phyloP scores from a whole-genome alignment of 139 green algal genomes.

The Chlorella sorokiniana region DNA sequence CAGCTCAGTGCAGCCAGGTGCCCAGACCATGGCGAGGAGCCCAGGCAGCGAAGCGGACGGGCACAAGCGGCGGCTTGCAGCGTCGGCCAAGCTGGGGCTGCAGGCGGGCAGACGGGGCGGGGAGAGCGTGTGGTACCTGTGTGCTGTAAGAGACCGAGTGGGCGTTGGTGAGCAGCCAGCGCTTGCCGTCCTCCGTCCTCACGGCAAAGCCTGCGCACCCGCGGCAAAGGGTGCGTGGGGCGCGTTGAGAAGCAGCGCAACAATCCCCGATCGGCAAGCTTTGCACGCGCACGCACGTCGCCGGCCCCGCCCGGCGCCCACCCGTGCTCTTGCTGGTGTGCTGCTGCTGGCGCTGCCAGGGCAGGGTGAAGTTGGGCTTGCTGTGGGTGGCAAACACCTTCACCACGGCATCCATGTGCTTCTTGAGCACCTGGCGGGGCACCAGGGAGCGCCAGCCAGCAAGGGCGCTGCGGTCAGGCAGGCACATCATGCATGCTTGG shows the following conservation, averaged over 20 bases:
- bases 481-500: neutral
- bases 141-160: slow-evolving; percentile 83
- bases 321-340: slow-evolving; percentile 33
- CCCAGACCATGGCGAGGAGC: no score
- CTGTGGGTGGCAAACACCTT: slow-evolving; percentile 79
- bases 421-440: slow-evolving; percentile 28
- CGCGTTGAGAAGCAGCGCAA: neutral
- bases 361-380: slow-evolving; percentile 84
- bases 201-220: slow-evolving; percentile 79
- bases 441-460: neutral
- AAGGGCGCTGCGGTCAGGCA: neutral
- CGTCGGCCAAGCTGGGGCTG: no score
- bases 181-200: slow-evolving; percentile 35
- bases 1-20: neutral
- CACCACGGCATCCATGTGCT: slow-evolving; percentile 63
- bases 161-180: slow-evolving; percentile 88
- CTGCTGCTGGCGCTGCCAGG: slow-evolving; percentile 44
- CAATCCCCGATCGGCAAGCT: neutral
- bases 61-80: neutral
- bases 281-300: neutral
- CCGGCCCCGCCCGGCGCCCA: neutral
- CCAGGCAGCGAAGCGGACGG: neutral
- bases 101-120: no score
- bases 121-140: no score
- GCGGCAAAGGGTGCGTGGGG: neutral